phyloP scores from a whole-genome alignment of 768 basidiomycete species.

The Serendipita sp. region DNA sequence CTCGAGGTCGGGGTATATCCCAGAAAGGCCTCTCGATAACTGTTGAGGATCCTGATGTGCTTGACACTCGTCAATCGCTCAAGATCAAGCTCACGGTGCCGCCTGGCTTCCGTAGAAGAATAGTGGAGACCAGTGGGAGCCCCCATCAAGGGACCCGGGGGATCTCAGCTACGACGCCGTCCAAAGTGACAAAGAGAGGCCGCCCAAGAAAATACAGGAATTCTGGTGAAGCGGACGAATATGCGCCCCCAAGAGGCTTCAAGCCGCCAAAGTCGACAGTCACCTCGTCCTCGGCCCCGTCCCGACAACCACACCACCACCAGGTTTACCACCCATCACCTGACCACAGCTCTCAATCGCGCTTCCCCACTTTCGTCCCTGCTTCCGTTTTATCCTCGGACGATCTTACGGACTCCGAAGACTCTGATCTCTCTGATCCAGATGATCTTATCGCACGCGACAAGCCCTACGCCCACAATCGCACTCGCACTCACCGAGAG shows the following conservation, averaged over 20 bases:
- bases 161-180: not conserved
- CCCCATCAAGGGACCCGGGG: not conserved
- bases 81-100: constrained; percentile 5
- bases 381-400: constrained; percentile 5
- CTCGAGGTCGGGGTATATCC: not conserved
- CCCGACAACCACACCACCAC: not conserved
- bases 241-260: constrained; percentile 6
- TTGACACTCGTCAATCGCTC: not conserved
- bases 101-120: not conserved
- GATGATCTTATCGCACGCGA: constrained; percentile 2
- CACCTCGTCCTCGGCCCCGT: not conserved
- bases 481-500: not conserved
- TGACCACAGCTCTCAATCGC: not conserved
- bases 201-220: constrained; percentile 1
- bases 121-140: not conserved
- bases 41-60: not conserved
- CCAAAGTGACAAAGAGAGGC: not conserved
- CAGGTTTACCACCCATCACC: constrained; percentile 5
- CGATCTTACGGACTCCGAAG: constrained; percentile 1
- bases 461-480: not conserved
- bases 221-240: not conserved
- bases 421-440: constrained; percentile 1
- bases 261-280: not conserved
- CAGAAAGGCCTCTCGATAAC: not conserved
- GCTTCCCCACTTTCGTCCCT: constrained; percentile 5